phyloP scores from a whole-genome alignment of 2,329 filamentous ascomycete genomes.

The Xylariaceae sp. region DNA sequence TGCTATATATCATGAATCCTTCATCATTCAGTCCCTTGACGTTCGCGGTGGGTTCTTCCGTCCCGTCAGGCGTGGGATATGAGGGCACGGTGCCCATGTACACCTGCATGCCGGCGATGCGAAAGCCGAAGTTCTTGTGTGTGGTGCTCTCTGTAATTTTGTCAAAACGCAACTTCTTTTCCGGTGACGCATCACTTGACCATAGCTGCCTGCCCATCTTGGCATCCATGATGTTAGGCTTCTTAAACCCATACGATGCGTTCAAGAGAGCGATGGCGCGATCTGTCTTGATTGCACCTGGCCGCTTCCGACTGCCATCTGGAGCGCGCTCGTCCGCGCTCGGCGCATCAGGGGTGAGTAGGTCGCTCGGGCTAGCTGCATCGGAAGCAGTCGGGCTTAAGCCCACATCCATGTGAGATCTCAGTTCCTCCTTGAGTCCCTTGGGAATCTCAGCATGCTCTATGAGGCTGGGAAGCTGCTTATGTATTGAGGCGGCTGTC shows the following conservation, averaged over 20 bases:
- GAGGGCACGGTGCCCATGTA: slow-evolving; percentile 45
- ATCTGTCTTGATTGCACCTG: slow-evolving; percentile 66
- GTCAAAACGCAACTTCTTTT: slow-evolving; percentile 57
- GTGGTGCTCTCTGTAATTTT: slow-evolving; percentile 55
- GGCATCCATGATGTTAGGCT: slow-evolving; percentile 86
- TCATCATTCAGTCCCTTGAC: slow-evolving; percentile 47
- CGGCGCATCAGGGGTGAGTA: slow-evolving; percentile 13
- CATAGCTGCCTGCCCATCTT: slow-evolving; percentile 85
- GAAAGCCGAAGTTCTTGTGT: slow-evolving; percentile 55
- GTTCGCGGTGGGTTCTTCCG: slow-evolving; percentile 34
- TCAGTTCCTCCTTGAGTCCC: slow-evolving; percentile 39
- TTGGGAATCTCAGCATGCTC: slow-evolving; percentile 36
- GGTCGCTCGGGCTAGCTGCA: slow-evolving; percentile 7
- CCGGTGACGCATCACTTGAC: slow-evolving; percentile 63
- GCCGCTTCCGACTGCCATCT: slow-evolving; percentile 34
- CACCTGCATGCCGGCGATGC: slow-evolving; percentile 61
- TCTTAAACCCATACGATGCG: slow-evolving; percentile 70
- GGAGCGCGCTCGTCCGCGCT: slow-evolving; percentile 17
- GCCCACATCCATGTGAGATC: slow-evolving; percentile 33
- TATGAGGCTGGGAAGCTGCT: slow-evolving; percentile 42
- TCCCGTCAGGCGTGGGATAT: slow-evolving; percentile 4
- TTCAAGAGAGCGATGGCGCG: slow-evolving; percentile 82
- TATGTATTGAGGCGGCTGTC: slow-evolving; percentile 43
- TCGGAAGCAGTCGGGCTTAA: slow-evolving; percentile 5
- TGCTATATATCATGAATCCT: slow-evolving; percentile 56